Base-by-base conservation (phyloP, 345 rosid genomes). In the Cardamine chenopodiifolia region DNA sequence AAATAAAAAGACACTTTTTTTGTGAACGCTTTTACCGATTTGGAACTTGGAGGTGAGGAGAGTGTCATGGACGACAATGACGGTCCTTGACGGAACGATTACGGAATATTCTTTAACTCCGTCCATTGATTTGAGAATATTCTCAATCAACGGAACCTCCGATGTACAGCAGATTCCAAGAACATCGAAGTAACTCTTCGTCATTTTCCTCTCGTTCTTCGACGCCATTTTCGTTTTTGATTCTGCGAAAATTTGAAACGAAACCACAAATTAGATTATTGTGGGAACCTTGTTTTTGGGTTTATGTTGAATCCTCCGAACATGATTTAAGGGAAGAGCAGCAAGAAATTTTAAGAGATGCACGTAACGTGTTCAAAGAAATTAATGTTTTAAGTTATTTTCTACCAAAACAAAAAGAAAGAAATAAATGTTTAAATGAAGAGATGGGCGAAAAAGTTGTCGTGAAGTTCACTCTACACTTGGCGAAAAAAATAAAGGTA, bases 111-210 rank as follows among this genome's bases (percentile, higher is more conserved):
- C 88, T 63, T 87, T 82, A 2, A 95, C 81, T 0, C 99, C 99
- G 22, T 84, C 82, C 2, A 90, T 80, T 0, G 92, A 78, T 6
- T 78, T 82, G 25, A 92, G 85, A 4, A 90, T 79, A 39, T 77
- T 92, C 68, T 92, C 97, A 0, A 95, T 70, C 59, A 92, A 18
- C 15, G 97, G 86, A 64, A 90, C 87, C 75, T 94, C 99, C 4
- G 99, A 94, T 2, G 99, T 80, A 68, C 99, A 95, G 62, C 99
- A 95, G 0, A 95, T 70, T 4, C 97, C 99, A 37, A 90, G 50
- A 32, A 92, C 97, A 56, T 95, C 99, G 23, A 90, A 89, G 79
- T 95, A 92, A 79, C 90, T 95, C 63, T 90, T 95, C 55, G 86
- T 87, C 64, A 74, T 55, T 80, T 70, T 74, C 62, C 37, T 68